Evolutionary conservation across 768 basidiomycete genomes (phyloP).

Genomic region (Phylloporus rhodoxanthus): DNA sequence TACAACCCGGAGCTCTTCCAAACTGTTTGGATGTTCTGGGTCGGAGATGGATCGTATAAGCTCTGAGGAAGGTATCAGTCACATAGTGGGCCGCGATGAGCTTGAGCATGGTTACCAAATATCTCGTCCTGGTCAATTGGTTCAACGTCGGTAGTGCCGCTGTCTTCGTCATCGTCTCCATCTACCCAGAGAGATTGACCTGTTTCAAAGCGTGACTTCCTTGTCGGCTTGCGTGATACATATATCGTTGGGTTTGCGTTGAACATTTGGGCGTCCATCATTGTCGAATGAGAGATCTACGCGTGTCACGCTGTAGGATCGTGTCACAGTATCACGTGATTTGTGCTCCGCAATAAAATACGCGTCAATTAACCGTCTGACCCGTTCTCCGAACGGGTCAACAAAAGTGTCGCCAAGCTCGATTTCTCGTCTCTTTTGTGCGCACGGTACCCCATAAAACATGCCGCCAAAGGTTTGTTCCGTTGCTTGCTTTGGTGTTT

Average conservation of each 20-base stretch:
- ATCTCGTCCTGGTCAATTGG: conserved; percentile 89
- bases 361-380: conserved; percentile 17
- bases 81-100: background rate
- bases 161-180: conserved; percentile 37
- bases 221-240: conserved; percentile 39
- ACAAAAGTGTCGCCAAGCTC: background rate
- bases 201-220: conserved; percentile 36
- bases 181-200: conserved; percentile 60
- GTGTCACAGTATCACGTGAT: conserved; percentile 23
- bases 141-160: conserved; percentile 41
- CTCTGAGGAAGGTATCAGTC: conserved; percentile 44
- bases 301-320: conserved; percentile 11
- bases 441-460: background rate
- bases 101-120: conserved; percentile 53
- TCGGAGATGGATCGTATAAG: conserved; percentile 89
- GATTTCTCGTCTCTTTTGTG: background rate
- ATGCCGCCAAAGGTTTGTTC: conserved; percentile 37
- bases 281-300: conserved; percentile 7
- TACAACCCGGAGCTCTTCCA: conserved; percentile 94
- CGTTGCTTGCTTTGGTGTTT: background rate
- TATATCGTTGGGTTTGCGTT: conserved; percentile 92
- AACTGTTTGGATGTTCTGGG: conserved; percentile 89
- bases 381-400: background rate
- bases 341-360: background rate
- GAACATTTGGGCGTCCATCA: conserved; percentile 58